Conservation (phyloP, 345 rosid genomes). For the Gossypium turneri region DNA sequence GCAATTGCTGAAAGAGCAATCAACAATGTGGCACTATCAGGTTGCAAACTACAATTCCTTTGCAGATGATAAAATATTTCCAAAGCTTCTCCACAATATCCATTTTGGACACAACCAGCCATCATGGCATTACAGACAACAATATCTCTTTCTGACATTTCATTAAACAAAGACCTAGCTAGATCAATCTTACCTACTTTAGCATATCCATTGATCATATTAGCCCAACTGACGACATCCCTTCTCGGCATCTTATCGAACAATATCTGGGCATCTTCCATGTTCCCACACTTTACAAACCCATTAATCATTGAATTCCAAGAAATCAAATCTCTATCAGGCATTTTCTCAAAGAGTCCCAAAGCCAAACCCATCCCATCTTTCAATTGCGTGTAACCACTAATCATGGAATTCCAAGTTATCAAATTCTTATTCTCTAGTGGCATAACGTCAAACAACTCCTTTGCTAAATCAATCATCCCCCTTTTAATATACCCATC, state of each 20-base stretch:
- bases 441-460: constrained; percentile 20
- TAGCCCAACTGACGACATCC: constrained; percentile 59
- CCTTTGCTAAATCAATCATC: constrained; percentile 3
- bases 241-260: constrained; percentile 42
- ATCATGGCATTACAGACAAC: constrained; percentile 58
- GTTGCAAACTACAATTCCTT: constrained; percentile 31
- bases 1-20: constrained; percentile 53
- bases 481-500: constrained; percentile 28
- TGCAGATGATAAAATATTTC: constrained; percentile 43
- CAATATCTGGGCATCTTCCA: constrained; percentile 36
- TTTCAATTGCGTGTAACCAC: constrained; percentile 31
- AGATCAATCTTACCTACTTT: constrained; percentile 41
- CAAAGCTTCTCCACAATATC: constrained; percentile 41
- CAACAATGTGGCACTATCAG: constrained; percentile 44
- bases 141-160: constrained; percentile 46
- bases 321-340: constrained; percentile 51
- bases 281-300: constrained; percentile 43
- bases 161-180: constrained; percentile 47
- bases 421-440: constrained; percentile 31
- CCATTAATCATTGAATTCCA: constrained; percentile 65
- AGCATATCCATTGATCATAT: constrained; percentile 52
- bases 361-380: constrained; percentile 28
- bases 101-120: constrained; percentile 50
- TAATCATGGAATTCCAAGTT: constrained; percentile 38
- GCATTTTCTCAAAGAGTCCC: constrained; percentile 39